A percentile compares a stretch with the other conserved stretches of the same genome.
Evolutionary conservation across 2,329 filamentous ascomycete genomes (phyloP).

Genomic region (Aschersonia sp.): DNA sequence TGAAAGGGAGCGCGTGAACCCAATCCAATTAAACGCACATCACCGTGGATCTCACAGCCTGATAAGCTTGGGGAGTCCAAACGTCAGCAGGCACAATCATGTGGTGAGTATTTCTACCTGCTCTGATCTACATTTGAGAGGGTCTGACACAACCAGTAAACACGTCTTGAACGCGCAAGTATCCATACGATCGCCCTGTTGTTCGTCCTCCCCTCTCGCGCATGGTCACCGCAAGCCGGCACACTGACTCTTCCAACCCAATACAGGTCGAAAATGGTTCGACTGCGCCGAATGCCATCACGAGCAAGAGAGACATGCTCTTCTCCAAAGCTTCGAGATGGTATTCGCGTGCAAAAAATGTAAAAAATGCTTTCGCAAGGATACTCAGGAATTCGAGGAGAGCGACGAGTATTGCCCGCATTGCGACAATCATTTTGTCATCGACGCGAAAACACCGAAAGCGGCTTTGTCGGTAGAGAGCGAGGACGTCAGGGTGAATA

Average conservation of each 20-base stretch:
- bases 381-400: conserved; percentile 84
- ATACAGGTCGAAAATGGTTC: conserved; percentile 88
- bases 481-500: conserved; percentile 75
- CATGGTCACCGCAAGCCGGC: not conserved
- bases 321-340: conserved; percentile 76
- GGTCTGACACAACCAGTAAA: conserved; percentile 48
- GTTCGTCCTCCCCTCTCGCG: conserved; percentile 34
- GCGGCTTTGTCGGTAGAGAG: conserved; percentile 76
- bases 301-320: conserved; percentile 63
- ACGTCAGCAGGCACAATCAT: conserved; percentile 9
- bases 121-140: not conserved
- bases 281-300: conserved; percentile 92
- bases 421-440: conserved; percentile 96
- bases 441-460: conserved; percentile 78
- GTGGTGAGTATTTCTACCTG: conserved; percentile 16
- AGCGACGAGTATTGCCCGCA: conserved; percentile 97
- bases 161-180: conserved; percentile 98
- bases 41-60: too few relatives aligned
- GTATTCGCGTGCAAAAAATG: conserved; percentile 97
- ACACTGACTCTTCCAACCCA: not conserved
- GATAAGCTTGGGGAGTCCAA: too few relatives aligned
- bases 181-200: conserved; percentile 88
- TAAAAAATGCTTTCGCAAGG: conserved; percentile 95
- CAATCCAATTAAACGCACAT: too few relatives aligned
- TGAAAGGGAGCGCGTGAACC: not conserved